phyloP scores from a whole-genome alignment of 345 rosid genomes.

The Tarenaya hassleriana region DNA sequence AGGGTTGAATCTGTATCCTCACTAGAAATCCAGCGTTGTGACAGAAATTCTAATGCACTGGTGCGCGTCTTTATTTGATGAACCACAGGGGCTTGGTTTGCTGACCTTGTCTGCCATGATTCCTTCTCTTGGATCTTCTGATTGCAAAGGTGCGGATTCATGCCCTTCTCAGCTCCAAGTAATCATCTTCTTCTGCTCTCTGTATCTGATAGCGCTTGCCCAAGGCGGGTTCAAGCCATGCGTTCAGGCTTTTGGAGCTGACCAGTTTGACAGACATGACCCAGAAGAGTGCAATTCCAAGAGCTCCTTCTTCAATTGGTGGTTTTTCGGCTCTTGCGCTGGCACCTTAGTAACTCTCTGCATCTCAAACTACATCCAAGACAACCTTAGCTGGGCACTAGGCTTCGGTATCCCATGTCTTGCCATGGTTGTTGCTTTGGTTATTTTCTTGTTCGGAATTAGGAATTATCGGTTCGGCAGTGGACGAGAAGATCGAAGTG shows the following conservation, averaged over 20 bases:
- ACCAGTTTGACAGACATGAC: constrained; percentile 58
- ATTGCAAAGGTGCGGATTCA: constrained; percentile 6
- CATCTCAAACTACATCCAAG: constrained; percentile 56
- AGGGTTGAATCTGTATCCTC: too few species aligned
- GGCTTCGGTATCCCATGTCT: constrained; percentile 44
- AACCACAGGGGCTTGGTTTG: constrained; percentile 38
- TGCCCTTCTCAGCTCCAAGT: constrained; percentile 22
- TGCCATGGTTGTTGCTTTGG: constrained; percentile 23
- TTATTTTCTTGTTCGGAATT: constrained; percentile 27
- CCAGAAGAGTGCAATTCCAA: constrained; percentile 41
- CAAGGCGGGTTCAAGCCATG: constrained; percentile 65
- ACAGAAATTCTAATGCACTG: too few species aligned
- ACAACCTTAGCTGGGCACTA: constrained; percentile 61
- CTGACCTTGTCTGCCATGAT: constrained; percentile 34
- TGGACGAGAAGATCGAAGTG: constrained; percentile 7
- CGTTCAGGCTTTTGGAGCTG: constrained; percentile 74
- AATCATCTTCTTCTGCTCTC: constrained; percentile 24
- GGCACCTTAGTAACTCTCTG: constrained; percentile 33
- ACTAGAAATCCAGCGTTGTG: too few species aligned
- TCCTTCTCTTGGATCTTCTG: constrained; percentile 19
- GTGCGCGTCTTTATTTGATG: background rate
- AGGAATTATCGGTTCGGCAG: constrained; percentile 20
- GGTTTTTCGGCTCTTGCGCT: constrained; percentile 46
- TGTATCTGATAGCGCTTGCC: constrained; percentile 33
- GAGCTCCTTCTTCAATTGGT: constrained; percentile 81